Evolutionary conservation across 495 filamentous ascomycete species (phyloP).

Genomic region (Penicillium salamii): DNA sequence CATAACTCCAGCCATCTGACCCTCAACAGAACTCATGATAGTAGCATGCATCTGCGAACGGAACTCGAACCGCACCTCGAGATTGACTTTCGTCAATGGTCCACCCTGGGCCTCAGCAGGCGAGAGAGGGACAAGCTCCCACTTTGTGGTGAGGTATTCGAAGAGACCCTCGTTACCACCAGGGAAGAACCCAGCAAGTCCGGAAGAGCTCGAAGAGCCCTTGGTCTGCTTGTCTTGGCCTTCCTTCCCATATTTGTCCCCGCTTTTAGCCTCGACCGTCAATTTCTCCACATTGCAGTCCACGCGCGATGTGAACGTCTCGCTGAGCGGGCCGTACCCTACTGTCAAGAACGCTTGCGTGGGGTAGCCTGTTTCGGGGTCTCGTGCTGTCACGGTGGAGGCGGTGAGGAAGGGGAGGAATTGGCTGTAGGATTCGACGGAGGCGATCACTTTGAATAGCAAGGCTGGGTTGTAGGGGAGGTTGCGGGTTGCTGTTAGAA

Average conservation of each 20-base stretch:
- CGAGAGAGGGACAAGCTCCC: slow-evolving; percentile 59
- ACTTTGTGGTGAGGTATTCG: slow-evolving; percentile 71
- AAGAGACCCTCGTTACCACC: slow-evolving; percentile 59
- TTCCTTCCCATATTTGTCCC: slow-evolving; percentile 39
- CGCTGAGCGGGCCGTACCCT: slow-evolving; percentile 78
- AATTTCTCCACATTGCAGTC: slow-evolving; percentile 61
- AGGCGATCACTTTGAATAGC: slow-evolving; percentile 80
- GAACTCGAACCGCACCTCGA: slow-evolving; percentile 79
- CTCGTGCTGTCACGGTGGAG: slow-evolving; percentile 66
- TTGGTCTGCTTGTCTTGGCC: slow-evolving; percentile 1
- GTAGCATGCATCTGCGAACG: slow-evolving; percentile 78
- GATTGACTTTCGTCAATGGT: slow-evolving; percentile 62
- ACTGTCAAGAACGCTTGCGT: slow-evolving; percentile 74
- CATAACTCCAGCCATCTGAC: slow-evolving; percentile 82
- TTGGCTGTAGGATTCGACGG: slow-evolving; percentile 72
- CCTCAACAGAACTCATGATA: slow-evolving; percentile 74
- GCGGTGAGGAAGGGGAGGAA: slow-evolving; percentile 85
- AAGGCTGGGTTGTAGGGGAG: slow-evolving; percentile 69
- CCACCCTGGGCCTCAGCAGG: slow-evolving; percentile 19
- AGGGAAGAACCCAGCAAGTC: slow-evolving; percentile 30
- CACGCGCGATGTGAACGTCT: slow-evolving; percentile 73
- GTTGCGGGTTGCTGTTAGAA: slow-evolving; percentile 68
- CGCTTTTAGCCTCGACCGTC: slow-evolving; percentile 76
- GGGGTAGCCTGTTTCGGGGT: slow-evolving; percentile 57
- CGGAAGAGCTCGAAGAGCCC: slow-evolving; percentile 7